A percentile compares a stretch with the other conserved stretches of the same genome.
phyloP scores from a whole-genome alignment of 108 stramenopile species.

The Nannochloropsis salina region DNA sequence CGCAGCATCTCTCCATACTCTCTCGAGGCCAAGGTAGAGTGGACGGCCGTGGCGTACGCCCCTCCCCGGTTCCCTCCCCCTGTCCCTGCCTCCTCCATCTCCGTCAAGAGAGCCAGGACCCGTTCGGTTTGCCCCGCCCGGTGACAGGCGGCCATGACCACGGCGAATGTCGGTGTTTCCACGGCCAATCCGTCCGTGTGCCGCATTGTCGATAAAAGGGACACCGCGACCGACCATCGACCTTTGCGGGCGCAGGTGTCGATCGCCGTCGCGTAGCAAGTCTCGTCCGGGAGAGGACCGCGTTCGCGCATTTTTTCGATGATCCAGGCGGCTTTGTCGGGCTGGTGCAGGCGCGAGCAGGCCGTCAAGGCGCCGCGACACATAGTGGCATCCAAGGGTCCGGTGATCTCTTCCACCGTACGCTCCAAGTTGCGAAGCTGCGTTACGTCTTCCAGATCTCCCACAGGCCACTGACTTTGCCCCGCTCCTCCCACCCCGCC shows the following conservation, averaged over 20 bases:
- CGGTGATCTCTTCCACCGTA: neutral
- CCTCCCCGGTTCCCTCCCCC: neutral
- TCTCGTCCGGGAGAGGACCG: neutral
- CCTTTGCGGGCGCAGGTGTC: neutral
- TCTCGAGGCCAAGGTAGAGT: neutral
- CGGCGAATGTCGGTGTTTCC: neutral
- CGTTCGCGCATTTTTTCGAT: neutral
- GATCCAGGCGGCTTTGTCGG: conserved; percentile 7
- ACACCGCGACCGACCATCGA: neutral
- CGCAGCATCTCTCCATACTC: neutral
- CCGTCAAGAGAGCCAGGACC: conserved; percentile 18
- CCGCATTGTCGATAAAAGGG: neutral
- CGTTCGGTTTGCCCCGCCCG: conserved; percentile 29
- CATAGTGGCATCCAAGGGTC: neutral
- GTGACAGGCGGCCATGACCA: conserved; percentile 22
- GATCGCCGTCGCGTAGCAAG: neutral
- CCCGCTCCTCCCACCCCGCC: neutral
- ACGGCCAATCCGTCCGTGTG: neutral
- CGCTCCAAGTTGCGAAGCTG: neutral
- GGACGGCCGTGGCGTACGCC: neutral
- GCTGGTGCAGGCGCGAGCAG: neutral
- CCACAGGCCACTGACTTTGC: neutral
- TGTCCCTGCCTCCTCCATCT: conserved; percentile 28
- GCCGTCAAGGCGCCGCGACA: neutral
- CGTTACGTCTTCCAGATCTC: neutral